phyloP scores from a whole-genome alignment of 805 yeast genomes.

The Wilhelminamyces savonicus region DNA sequence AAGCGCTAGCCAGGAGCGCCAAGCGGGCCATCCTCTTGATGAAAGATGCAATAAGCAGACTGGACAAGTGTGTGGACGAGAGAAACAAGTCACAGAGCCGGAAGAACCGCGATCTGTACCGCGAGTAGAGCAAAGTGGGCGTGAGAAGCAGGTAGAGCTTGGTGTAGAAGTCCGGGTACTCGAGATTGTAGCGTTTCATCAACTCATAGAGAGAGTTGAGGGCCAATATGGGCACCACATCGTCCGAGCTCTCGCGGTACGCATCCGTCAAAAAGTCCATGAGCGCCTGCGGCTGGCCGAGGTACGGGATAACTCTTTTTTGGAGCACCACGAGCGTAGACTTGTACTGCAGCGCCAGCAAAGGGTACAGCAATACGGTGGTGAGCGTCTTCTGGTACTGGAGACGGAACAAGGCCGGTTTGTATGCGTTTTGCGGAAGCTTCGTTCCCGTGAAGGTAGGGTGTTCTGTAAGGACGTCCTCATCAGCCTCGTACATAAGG shows the following conservation, averaged over 20 bases:
- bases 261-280: conserved; percentile 95
- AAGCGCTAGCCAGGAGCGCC: conserved; percentile 72
- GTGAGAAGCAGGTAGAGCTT: conserved; percentile 80
- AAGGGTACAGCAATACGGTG: conserved; percentile 43
- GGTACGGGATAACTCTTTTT: conserved; percentile 75
- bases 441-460: conserved; percentile 23
- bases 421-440: conserved; percentile 33
- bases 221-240: conserved; percentile 65
- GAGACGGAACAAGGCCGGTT: conserved; percentile 44
- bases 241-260: conserved; percentile 45
- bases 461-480: conserved; percentile 23
- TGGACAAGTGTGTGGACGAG: conserved; percentile 81
- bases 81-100: conserved; percentile 81
- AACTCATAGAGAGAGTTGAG: conserved; percentile 82
- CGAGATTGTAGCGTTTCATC: conserved; percentile 76
- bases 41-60: conserved; percentile 80
- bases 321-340: conserved; percentile 66
- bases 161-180: conserved; percentile 82
- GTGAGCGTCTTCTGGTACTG: conserved; percentile 71
- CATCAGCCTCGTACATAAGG: conserved; percentile 14
- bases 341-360: conserved; percentile 56
- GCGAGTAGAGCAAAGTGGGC: conserved; percentile 66
- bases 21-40: conserved; percentile 76
- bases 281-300: conserved; percentile 70
- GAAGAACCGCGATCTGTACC: conserved; percentile 81